Conservation (phyloP, 768 basidiomycete genomes). For the Nidularia pulvinata region DNA sequence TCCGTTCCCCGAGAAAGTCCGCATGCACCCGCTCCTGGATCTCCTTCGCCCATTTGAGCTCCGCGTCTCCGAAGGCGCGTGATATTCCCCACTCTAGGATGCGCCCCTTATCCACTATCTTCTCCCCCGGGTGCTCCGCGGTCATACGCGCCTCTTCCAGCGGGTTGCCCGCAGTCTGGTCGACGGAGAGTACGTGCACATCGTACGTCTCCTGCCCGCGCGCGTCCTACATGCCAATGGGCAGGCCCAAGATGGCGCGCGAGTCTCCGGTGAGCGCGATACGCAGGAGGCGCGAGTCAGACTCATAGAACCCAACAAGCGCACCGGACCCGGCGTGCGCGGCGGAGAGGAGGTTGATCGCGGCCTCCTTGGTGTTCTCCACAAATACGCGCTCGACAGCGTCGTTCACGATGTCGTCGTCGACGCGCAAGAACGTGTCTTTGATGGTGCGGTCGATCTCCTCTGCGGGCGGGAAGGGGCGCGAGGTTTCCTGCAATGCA, state of each 20-base stretch:
- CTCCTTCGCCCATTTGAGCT: slow-evolving; percentile 40
- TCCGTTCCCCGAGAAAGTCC: slow-evolving; percentile 26
- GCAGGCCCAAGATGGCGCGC: slow-evolving; percentile 44
- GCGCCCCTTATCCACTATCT: slow-evolving; percentile 29
- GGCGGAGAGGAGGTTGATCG: slow-evolving; percentile 22
- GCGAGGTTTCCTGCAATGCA: slow-evolving; percentile 5
- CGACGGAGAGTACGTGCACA: slow-evolving; percentile 35
- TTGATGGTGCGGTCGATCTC: slow-evolving; percentile 33
- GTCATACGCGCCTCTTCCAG: slow-evolving; percentile 32
- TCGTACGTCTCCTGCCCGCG: slow-evolving; percentile 32
- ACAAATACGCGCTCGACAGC: slow-evolving; percentile 20
- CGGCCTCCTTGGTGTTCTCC: slow-evolving; percentile 18
- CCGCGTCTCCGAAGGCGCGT: slow-evolving; percentile 46
- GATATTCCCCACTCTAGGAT: slow-evolving; percentile 36
- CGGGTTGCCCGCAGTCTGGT: slow-evolving; percentile 37
- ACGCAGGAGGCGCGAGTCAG: slow-evolving; percentile 29
- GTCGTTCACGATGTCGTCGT: slow-evolving; percentile 37
- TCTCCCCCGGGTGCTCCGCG: slow-evolving; percentile 36
- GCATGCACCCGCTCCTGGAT: slow-evolving; percentile 28
- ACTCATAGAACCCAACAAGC: slow-evolving; percentile 42
- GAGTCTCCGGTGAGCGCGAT: slow-evolving; percentile 46
- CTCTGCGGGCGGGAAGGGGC: slow-evolving; percentile 17
- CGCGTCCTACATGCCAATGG: slow-evolving; percentile 4
- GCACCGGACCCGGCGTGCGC: slow-evolving; percentile 42
- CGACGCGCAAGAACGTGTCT: slow-evolving; percentile 32